Evolutionary conservation across 1,139 yeast genomes (phyloP).

Genomic region (Debaryomyces coudertii): DNA sequence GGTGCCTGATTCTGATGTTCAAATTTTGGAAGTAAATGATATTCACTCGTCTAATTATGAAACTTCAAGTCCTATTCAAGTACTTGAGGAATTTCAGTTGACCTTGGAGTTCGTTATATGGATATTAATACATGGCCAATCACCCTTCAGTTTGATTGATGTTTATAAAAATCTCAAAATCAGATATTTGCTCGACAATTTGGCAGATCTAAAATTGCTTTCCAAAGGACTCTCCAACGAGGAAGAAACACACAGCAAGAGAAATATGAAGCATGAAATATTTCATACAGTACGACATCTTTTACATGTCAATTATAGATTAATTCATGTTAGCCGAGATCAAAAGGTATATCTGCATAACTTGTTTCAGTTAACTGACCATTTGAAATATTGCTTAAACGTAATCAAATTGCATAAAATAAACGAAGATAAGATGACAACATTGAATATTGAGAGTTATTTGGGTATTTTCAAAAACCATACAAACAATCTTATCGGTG

Average conservation of each 20-base stretch:
- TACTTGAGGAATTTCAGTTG: constrained; percentile 30
- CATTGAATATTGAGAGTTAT: constrained; percentile 19
- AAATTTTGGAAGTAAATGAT: constrained; percentile 19
- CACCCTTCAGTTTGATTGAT: constrained; percentile 27
- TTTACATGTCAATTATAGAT: constrained; percentile 24
- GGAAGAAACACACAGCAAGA: background rate
- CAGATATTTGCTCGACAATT: constrained; percentile 24
- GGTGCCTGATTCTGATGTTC: constrained; percentile 13
- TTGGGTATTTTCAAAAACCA: constrained; percentile 13
- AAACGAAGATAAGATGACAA: constrained; percentile 7
- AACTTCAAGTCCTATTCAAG: constrained; percentile 15
- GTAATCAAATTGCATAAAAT: constrained; percentile 14
- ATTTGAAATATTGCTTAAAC: constrained; percentile 21
- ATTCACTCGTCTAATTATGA: background rate
- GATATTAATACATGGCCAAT: constrained; percentile 27
- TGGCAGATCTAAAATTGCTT: constrained; percentile 23
- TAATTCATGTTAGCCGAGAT: constrained; percentile 28
- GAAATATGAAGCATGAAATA: constrained; percentile 18
- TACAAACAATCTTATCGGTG: constrained; percentile 17
- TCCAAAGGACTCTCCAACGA: constrained; percentile 9
- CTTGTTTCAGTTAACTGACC: constrained; percentile 19
- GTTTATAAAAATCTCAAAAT: constrained; percentile 29
- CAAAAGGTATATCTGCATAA: constrained; percentile 25
- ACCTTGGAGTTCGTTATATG: constrained; percentile 34
- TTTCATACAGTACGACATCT: constrained; percentile 39